Evolutionary conservation across 1,139 yeast species (phyloP), one percentile per base, ranked within the genome.

Genomic region (Scheffersomyces segobiensis): DNA sequence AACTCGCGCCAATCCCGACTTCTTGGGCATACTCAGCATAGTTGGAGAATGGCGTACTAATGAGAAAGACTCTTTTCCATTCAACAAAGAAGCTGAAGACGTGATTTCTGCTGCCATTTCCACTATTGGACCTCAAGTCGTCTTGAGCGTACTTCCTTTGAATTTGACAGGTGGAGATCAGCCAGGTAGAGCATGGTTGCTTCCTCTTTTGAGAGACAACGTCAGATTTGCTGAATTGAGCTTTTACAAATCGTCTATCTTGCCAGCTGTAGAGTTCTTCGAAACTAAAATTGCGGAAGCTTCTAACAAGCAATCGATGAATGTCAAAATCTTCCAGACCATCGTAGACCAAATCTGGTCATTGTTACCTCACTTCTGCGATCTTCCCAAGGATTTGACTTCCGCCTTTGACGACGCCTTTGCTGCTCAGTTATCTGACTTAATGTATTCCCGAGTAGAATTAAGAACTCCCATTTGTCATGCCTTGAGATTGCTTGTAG

Each of bases 271-370:
- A 53, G 85, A 84, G 49, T 78, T 84, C 61, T 90, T 93, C 63
- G 81, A 77, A 57, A 73, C 73, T 4, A 84, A 83, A 63, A 76
- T 85, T 53, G 67, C 67, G 2, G 71, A 74, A n/a, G 74, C 82
- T 55, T 74, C 81, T 42, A 71, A 77, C 52, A 77, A 73, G 58
- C 85, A 85, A 55, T 86, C 93, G 1, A 80, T 89, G 64, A 89
- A 90, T 69, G 76, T 78, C 59, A 93, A 92, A 73, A 85, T 93
- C 56, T 90, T 89, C 69, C 84, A 86, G 67, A 93, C 98, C 1
- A 85, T 95, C 56, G 78, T 90, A 53, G 97, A 91, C 70, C 99
- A 95, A 79, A 81, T 93, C 54, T 93, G 98, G 98, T 87, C 97
- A 1, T 80, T 93, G 61, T 78, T 95, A 60, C 98, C 99, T 18